These are phyloP conservation scores for Trametes villosa DNA, from an alignment of 768 basidiomycete species.

Conservation along the genomic window DNA sequence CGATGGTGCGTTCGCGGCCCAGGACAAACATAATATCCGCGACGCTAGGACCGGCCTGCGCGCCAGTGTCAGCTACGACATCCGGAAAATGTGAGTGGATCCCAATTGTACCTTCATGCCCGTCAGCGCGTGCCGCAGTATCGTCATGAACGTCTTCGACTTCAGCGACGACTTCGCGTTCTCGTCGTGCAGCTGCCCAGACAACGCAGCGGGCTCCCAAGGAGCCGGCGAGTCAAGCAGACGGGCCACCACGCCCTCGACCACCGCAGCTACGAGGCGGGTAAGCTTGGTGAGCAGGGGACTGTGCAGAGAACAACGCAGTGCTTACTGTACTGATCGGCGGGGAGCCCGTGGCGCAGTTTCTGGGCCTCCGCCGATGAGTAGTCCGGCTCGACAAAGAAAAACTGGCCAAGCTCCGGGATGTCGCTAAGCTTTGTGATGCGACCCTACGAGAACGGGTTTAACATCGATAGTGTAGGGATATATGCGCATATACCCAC, in stretches of 20 bases:
- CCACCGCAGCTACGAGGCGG: constrained; percentile 36
- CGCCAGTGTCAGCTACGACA: not conserved
- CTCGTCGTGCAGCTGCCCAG: constrained; percentile 48
- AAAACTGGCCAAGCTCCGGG: constrained; percentile 67
- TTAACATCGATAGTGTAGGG: not conserved
- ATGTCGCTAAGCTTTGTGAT: constrained; percentile 74
- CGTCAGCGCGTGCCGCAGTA: constrained; percentile 77
- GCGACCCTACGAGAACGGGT: constrained; percentile 54
- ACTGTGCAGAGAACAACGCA: not conserved
- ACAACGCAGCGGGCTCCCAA: constrained; percentile 46
- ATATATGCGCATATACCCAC: constrained; percentile 37
- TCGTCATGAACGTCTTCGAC: constrained; percentile 66
- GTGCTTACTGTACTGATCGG: constrained; percentile 50
- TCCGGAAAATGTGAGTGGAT: not conserved
- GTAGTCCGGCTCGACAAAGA: constrained; percentile 76
- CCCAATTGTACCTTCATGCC: constrained; percentile 88
- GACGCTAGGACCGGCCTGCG: constrained; percentile 38
- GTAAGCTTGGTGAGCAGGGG: not conserved
- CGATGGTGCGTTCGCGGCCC: constrained; percentile 34
- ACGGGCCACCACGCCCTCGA: constrained; percentile 37
- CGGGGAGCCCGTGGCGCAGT: constrained; percentile 51
- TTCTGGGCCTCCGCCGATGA: constrained; percentile 53
- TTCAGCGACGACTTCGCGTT: constrained; percentile 44
- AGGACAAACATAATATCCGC: constrained; percentile 37
- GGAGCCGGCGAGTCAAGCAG: constrained; percentile 34